Evolutionary conservation across 495 filamentous ascomycete species (phyloP).

Genomic region (Collariella sp.): DNA sequence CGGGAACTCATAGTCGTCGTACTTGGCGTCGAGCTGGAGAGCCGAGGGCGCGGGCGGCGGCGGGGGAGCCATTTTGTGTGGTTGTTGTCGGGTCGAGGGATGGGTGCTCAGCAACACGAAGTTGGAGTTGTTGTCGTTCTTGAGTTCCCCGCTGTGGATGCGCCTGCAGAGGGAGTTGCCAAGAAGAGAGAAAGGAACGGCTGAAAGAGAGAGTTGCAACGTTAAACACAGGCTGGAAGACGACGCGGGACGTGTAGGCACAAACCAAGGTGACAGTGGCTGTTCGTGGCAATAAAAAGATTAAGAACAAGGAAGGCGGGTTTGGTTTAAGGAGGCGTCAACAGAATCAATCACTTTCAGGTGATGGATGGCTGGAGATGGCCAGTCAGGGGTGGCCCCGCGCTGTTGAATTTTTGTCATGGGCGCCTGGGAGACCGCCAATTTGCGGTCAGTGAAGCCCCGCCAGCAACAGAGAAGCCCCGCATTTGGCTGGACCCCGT

Average conservation of each 20-base stretch:
- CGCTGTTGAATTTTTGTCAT: slow-evolving; percentile 15
- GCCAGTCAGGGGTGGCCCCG: not conserved
- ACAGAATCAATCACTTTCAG: no score
- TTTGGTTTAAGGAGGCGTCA: not conserved
- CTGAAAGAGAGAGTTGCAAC: not conserved
- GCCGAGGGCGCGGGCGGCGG: slow-evolving; percentile 17
- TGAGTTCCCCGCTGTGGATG: not conserved
- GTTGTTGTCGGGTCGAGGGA: slow-evolving; percentile 4
- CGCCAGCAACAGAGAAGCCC: not conserved
- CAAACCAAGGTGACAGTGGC: not conserved
- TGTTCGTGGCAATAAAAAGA: slow-evolving; percentile 5
- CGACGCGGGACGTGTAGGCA: not conserved
- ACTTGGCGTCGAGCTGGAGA: slow-evolving; percentile 73
- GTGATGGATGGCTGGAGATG: not conserved
- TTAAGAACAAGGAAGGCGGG: not conserved
- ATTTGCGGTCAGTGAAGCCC: slow-evolving; percentile 2
- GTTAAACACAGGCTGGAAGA: not conserved
- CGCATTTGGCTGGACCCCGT: not conserved
- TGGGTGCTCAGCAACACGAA: not conserved
- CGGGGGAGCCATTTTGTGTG: slow-evolving; percentile 15
- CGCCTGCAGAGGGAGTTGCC: not conserved
- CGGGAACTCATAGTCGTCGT: slow-evolving; percentile 93
- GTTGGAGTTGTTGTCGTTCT: not conserved
- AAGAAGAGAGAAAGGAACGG: not conserved
- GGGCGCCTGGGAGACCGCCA: slow-evolving; percentile 1